Conservation (phyloP, 768 basidiomycete species). For the Rhodotorula kratochvilovae region DNA sequence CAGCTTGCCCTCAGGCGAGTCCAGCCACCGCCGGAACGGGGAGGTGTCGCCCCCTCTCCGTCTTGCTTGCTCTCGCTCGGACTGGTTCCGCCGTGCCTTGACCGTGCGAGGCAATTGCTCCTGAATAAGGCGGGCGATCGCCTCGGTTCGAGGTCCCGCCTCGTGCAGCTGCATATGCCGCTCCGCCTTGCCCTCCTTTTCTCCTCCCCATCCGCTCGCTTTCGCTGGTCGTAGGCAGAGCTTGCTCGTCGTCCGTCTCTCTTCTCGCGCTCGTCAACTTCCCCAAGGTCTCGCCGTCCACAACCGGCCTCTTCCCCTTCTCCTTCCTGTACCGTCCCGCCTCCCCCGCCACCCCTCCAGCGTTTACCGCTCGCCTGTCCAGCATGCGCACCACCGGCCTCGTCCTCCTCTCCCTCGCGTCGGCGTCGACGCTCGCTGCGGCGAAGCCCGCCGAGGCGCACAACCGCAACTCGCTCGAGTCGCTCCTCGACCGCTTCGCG, state of each 20-base stretch:
- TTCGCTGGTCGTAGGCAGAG: neutral
- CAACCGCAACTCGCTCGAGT: conserved; percentile 22
- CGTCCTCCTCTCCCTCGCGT: conserved; percentile 7
- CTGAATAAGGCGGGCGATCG: too few relatives aligned
- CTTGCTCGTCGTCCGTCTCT: neutral
- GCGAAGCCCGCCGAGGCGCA: neutral
- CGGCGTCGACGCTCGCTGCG: conserved; percentile 8
- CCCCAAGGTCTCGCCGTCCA: conserved; percentile 33
- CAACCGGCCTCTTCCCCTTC: conserved; percentile 21
- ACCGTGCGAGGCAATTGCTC: neutral
- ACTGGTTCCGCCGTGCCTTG: neutral
- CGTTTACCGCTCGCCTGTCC: too few relatives aligned
- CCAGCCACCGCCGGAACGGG: neutral
- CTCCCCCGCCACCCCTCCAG: neutral
- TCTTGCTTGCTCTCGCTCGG: too few relatives aligned
- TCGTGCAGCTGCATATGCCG: neutral
- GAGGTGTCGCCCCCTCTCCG: neutral
- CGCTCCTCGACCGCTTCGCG: conserved; percentile 26
- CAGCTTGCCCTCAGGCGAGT: too few relatives aligned
- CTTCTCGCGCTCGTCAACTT: neutral
- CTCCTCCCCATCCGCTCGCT: neutral
- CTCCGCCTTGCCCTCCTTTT: neutral
- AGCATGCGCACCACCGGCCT: conserved; percentile 20
- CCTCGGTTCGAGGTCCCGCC: neutral
- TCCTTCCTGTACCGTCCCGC: neutral